Conservation (phyloP, 2,329 filamentous ascomycete genomes). For the Colletotrichum graminicola region DNA sequence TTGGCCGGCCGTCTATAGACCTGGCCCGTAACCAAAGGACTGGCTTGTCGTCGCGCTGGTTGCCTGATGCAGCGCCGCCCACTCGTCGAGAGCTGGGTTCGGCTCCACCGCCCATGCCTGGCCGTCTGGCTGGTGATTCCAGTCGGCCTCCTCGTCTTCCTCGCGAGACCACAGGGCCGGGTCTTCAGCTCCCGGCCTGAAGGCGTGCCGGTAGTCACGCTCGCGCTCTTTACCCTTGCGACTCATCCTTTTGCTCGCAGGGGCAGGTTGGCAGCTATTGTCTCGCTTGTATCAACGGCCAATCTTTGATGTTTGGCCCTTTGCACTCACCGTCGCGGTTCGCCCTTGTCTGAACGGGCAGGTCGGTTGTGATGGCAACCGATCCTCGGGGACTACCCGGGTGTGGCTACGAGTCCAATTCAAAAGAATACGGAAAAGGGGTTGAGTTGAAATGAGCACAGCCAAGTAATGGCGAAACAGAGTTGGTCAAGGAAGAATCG, state of each 20-base stretch:
- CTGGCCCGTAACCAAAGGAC: neutral
- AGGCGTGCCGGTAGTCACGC: neutral
- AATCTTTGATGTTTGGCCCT: neutral
- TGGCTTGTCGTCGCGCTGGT: neutral
- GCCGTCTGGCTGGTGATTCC: neutral
- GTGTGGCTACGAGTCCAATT: neutral
- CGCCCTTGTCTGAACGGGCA: neutral
- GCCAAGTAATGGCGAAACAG: neutral
- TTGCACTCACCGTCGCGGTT: neutral
- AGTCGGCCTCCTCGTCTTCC: neutral
- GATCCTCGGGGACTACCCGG: neutral
- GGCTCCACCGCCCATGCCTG: neutral
- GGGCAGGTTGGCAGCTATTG: neutral
- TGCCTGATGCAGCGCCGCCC: neutral
- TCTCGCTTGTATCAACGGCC: neutral
- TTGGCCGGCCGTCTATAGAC: neutral
- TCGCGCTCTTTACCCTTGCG: neutral
- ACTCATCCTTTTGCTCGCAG: neutral
- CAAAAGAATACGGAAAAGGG: neutral
- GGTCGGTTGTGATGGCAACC: neutral
- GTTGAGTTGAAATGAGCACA: neutral
- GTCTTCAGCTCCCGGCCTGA: neutral
- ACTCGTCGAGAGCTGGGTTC: neutral
- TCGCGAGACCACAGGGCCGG: neutral
- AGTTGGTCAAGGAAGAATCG: neutral